phyloP scores from a whole-genome alignment of 345 rosid species.

The Brassica napus region DNA sequence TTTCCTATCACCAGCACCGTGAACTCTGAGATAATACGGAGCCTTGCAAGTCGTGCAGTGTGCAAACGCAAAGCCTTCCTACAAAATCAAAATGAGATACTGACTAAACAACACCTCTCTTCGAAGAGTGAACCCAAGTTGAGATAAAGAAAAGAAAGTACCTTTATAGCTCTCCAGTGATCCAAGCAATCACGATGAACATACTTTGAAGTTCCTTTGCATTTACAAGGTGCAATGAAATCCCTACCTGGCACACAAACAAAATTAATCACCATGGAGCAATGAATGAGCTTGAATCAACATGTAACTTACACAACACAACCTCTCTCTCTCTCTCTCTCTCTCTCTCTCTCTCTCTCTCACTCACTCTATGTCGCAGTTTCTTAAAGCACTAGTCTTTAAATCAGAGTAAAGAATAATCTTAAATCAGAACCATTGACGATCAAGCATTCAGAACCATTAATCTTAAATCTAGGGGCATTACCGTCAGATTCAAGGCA shows the following conservation, averaged over 20 bases:
- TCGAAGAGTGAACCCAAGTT: not conserved
- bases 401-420: not conserved
- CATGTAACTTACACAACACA: not conserved
- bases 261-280: not conserved
- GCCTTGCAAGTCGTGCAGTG: slow-evolving; percentile 99
- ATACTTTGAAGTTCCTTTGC: slow-evolving; percentile 97
- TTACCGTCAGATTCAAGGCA: slow-evolving; percentile 98
- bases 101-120: not conserved
- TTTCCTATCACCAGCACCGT: slow-evolving; percentile 91
- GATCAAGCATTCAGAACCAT: not conserved
- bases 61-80: slow-evolving; percentile 99
- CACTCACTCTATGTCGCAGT: too few species aligned
- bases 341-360: too few species aligned
- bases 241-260: slow-evolving; percentile 72
- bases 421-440: not conserved
- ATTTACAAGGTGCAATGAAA: slow-evolving; percentile 97
- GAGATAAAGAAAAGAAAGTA: slow-evolving; percentile 5
- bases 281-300: slow-evolving; percentile 16
- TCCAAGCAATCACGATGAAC: slow-evolving; percentile 98
- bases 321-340: too few species aligned
- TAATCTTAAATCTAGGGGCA: slow-evolving; percentile 23
- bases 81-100: not conserved
- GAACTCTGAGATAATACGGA: slow-evolving; percentile 95
- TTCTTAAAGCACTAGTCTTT: too few species aligned
- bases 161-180: slow-evolving; percentile 98